Conservation (phyloP, 768 basidiomycete genomes). For the Lactarius pseudohatsudake region DNA sequence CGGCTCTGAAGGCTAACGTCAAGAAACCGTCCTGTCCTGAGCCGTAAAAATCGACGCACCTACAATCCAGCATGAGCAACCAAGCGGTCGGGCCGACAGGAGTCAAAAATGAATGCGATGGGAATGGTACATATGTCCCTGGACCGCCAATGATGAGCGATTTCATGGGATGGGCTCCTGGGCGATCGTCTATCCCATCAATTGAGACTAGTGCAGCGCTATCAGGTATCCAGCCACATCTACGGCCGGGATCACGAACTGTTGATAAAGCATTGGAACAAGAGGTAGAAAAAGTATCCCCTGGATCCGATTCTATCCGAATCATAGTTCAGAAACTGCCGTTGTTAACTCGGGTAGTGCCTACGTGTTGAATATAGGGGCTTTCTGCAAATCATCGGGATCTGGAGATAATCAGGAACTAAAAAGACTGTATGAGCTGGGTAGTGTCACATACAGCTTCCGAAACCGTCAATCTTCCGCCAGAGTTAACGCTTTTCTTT, state of each 20-base stretch:
- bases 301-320: slow-evolving; percentile 68
- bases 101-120: slow-evolving; percentile 79
- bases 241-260: slow-evolving; percentile 43
- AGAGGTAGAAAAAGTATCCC: slow-evolving; percentile 88
- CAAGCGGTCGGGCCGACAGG: slow-evolving; percentile 77
- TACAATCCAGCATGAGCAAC: slow-evolving; percentile 79
- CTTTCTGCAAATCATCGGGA: slow-evolving; percentile 73
- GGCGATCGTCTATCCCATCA: slow-evolving; percentile 68
- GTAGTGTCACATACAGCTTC: slow-evolving; percentile 63
- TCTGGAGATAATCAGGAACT: slow-evolving; percentile 44
- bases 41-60: slow-evolving; percentile 46
- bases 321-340: background rate
- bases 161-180: slow-evolving; percentile 62
- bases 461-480: slow-evolving; percentile 73
- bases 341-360: slow-evolving; percentile 26
- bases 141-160: slow-evolving; percentile 70
- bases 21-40: slow-evolving; percentile 14
- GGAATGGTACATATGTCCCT: slow-evolving; percentile 78
- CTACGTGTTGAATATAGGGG: slow-evolving; percentile 72
- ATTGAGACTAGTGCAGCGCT: slow-evolving; percentile 50
- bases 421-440: slow-evolving; percentile 2
- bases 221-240: slow-evolving; percentile 15
- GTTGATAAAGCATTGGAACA: slow-evolving; percentile 93
- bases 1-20: slow-evolving; percentile 55
- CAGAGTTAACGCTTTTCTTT: background rate